Evolutionary conservation across 2,329 filamentous ascomycete genomes (phyloP).

Genomic region (Akanthomyces uredinophilus): DNA sequence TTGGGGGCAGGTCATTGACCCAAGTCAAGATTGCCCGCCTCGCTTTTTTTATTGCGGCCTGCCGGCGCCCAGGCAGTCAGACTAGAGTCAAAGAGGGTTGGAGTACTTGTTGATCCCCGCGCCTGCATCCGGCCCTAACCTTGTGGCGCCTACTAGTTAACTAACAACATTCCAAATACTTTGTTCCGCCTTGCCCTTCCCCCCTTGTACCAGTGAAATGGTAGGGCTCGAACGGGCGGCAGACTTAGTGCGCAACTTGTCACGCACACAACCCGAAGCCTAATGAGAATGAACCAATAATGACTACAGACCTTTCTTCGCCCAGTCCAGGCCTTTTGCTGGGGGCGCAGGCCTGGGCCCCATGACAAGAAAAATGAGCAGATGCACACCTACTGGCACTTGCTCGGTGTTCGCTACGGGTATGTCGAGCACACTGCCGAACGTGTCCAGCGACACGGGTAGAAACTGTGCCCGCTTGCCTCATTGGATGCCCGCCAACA

Average conservation of each 20-base stretch:
- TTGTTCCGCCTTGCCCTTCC: not conserved
- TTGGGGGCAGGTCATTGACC: not conserved
- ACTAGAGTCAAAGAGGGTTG: too few relatives aligned
- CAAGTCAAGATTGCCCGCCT: not conserved
- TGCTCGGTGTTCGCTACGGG: too few relatives aligned
- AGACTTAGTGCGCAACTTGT: not conserved
- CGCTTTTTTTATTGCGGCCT: not conserved
- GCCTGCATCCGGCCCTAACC: not conserved
- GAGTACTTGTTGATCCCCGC: not conserved
- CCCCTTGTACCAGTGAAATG: not conserved
- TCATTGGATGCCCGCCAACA: too few relatives aligned
- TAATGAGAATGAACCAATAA: not conserved
- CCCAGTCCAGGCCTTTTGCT: not conserved
- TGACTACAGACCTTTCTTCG: not conserved
- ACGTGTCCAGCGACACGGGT: too few relatives aligned
- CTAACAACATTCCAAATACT: conserved; percentile 7
- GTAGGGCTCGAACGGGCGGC: not conserved
- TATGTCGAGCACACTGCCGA: too few relatives aligned
- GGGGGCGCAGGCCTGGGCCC: not conserved
- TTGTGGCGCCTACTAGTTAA: conserved; percentile 4
- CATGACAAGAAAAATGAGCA: too few relatives aligned
- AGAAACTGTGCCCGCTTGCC: too few relatives aligned
- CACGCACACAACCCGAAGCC: not conserved
- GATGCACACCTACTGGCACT: too few relatives aligned
- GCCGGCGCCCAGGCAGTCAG: not conserved